Evolutionary conservation across 495 filamentous ascomycete genomes (phyloP), one percentile per base, ranked within the genome.

Genomic region (Aspergillus wentii): DNA sequence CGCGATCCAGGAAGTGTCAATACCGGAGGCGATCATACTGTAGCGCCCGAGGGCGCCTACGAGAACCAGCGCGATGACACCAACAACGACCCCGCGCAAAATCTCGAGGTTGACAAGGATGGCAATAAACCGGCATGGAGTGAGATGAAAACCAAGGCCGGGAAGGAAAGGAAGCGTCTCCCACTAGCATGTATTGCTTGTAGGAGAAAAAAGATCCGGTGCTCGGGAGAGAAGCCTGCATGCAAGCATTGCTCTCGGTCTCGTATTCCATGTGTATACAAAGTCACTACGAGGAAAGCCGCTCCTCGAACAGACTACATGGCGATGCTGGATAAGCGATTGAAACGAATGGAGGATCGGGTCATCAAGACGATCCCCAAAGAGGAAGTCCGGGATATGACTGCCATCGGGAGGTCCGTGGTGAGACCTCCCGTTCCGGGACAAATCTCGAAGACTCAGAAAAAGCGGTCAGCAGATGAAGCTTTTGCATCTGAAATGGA

Each of bases 221-320:
- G 92, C 57, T 96, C 91, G 15, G 92, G 92, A 35, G 92, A 97
- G 66, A 96, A 95, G 61, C 92, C 92, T 9, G 86, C 90, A 1
- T 98, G 92, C 68, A 95, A 94, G 56, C 92, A 98, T 68, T 98
- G 92, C 60, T 76, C 94, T 40, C 76, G 89, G 35, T 95, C 88
- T 38, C 78, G 92, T 27, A 94, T 94, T 50, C 91, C 92, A 4
- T 98, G 92, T 57, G 88, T 97, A n/a, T 98, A 98, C 73, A 97
- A 97, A 54, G 86, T 94, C 30, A 95, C 91, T 0, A 88, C 89
- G 8, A 72, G 92, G 44, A 97, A 96, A 58, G 90, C 89, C 2
- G 88, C 90, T n/a, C 91, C 92, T 25, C 75, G 92, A 40, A 95
- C 91, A 11, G 92, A 97, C 59, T 98, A 97, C 61, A 98, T 97